These are phyloP conservation scores for Crucihimalaya himalaica DNA, from an alignment of 345 rosid genomes.

Conservation along the genomic window DNA sequence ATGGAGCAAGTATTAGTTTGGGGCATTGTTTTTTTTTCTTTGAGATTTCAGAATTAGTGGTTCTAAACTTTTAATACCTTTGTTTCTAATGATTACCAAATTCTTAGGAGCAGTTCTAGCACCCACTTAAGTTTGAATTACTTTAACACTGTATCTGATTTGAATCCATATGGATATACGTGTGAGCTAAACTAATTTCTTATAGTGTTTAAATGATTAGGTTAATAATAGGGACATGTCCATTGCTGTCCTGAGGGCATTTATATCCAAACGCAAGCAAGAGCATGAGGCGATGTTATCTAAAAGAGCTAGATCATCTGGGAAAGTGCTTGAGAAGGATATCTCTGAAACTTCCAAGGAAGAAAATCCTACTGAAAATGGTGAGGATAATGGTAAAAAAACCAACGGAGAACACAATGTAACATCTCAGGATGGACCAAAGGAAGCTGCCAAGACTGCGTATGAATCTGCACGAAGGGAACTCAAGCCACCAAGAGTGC, in stretches of 20 bases:
- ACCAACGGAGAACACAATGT: conserved; percentile 51
- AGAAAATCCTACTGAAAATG: conserved; percentile 40
- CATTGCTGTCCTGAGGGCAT: conserved; percentile 87
- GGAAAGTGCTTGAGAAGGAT: conserved; percentile 51
- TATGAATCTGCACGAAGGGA: conserved; percentile 55
- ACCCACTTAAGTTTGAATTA: not conserved
- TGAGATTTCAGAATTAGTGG: conserved; percentile 11
- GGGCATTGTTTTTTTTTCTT: not conserved
- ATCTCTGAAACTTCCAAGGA: conserved; percentile 43
- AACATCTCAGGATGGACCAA: conserved; percentile 48
- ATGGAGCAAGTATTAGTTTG: not conserved
- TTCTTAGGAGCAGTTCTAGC: not conserved
- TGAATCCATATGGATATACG: not conserved
- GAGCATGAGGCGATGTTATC: conserved; percentile 72
- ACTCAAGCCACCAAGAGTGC: conserved; percentile 84
- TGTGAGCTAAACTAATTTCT: conserved; percentile 20
- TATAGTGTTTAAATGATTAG: conserved; percentile 46
- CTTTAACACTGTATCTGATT: not conserved
- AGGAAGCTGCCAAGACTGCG: conserved; percentile 47
- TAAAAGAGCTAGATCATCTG: conserved; percentile 59
- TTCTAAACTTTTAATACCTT: not conserved
- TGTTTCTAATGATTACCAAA: not conserved
- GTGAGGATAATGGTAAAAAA: conserved; percentile 44
- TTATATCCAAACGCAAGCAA: conserved; percentile 62
- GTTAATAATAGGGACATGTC: conserved; percentile 96